These are phyloP conservation scores for Cyberlindnera euphorbiiphila DNA, from an alignment of 805 yeast species.

Conservation along the genomic window DNA sequence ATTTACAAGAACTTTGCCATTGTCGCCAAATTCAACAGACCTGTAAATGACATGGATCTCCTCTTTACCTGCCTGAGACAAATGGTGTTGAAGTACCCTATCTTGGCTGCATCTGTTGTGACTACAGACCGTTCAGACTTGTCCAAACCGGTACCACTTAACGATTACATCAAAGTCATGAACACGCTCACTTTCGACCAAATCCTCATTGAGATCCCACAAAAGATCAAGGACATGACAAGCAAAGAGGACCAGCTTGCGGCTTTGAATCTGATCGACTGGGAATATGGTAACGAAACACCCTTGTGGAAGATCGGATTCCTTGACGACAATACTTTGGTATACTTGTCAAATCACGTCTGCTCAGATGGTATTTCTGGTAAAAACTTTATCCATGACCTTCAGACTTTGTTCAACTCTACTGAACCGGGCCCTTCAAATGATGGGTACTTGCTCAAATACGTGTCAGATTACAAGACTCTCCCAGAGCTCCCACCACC, in stretches of 20 bases:
- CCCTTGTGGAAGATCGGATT: slow-evolving; percentile 19
- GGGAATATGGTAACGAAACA: slow-evolving; percentile 17
- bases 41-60: slow-evolving; percentile 6
- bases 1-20: slow-evolving; percentile 22
- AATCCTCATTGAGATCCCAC: slow-evolving; percentile 13
- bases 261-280: slow-evolving; percentile 12
- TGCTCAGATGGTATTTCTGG: slow-evolving; percentile 22
- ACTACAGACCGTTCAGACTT: slow-evolving; percentile 20
- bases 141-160: slow-evolving; percentile 12
- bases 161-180: slow-evolving; percentile 21
- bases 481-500: slow-evolving; percentile 20
- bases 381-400: slow-evolving; percentile 15
- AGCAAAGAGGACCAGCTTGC: slow-evolving; percentile 6
- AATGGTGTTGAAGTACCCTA: slow-evolving; percentile 20
- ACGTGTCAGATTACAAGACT: slow-evolving; percentile 6
- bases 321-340: slow-evolving; percentile 18
- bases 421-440: not conserved
- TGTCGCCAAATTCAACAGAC: slow-evolving; percentile 12
- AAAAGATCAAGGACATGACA: not conserved
- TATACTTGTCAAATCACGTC: slow-evolving; percentile 21
- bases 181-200: slow-evolving; percentile 15
- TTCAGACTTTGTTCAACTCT: slow-evolving; percentile 9
- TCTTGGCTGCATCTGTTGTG: slow-evolving; percentile 15
- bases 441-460: slow-evolving; percentile 10
- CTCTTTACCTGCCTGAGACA: slow-evolving; percentile 10